Percentiles rank a stretch among this genome's conserved stretches.
These are phyloP conservation scores for Coccinonectria pachysandricola DNA, from an alignment of 2,329 filamentous ascomycete genomes.

Conservation along the genomic window DNA sequence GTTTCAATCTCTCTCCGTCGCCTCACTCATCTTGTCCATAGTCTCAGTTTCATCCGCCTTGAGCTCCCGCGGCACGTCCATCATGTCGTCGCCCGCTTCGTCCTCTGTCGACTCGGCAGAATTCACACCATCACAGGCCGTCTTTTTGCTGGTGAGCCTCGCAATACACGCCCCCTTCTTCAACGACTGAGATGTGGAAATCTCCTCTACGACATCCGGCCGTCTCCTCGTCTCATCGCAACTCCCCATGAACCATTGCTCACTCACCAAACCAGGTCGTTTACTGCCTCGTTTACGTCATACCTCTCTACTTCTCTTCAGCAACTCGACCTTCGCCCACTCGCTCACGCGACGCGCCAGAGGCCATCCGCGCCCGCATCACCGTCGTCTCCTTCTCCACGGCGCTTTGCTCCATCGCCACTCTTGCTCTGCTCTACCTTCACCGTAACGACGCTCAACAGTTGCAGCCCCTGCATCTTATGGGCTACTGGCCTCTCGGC, in stretches of 20 bases:
- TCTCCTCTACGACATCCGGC: slow-evolving; percentile 10
- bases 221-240: slow-evolving; percentile 1
- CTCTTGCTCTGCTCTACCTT: slow-evolving; percentile 46
- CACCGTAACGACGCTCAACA: slow-evolving; percentile 37
- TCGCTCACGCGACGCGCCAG: slow-evolving; percentile 76
- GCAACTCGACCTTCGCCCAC: slow-evolving; percentile 69
- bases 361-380: slow-evolving; percentile 80
- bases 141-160: slow-evolving; percentile 15
- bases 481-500: slow-evolving; percentile 75
- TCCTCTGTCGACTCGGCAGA: slow-evolving; percentile 6
- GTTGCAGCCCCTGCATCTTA: slow-evolving; percentile 51
- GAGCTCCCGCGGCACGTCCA: slow-evolving; percentile 3
- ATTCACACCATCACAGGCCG: slow-evolving; percentile 14
- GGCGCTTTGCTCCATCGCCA: slow-evolving; percentile 53
- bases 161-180: slow-evolving; percentile 1
- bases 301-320: slow-evolving; percentile 77
- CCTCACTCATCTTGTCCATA: no score
- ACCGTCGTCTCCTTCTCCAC: slow-evolving; percentile 71
- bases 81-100: slow-evolving; percentile 3
- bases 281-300: slow-evolving; percentile 83
- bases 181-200: not conserved
- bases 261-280: slow-evolving; percentile 38
- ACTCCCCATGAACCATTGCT: slow-evolving; percentile 3
- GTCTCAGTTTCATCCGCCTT: no score
- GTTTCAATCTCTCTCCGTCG: no score